Base-by-base conservation (phyloP, 768 basidiomycete species). In the Lanmaoa rubissima region DNA sequence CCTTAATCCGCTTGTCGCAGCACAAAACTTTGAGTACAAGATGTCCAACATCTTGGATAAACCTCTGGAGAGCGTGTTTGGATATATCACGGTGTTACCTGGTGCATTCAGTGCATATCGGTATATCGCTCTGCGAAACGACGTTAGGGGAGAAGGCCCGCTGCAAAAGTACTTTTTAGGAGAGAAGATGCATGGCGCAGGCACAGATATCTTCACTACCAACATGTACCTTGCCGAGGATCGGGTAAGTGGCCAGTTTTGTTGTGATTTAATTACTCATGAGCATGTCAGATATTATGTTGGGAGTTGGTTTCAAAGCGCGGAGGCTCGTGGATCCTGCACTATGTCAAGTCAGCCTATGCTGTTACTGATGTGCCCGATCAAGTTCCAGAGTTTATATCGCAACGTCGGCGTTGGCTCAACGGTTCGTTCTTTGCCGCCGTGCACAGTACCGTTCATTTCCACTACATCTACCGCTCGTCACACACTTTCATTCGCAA, bases 341-440 rank as follows among this genome's bases (percentile, higher is more conserved):
- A 98, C 76, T 99, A 95, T 66, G 95, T 97, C 74, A 95, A 97
- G 67, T 92, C 89, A 0, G 94, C 95, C 3, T 93, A 92, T 63
- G 94, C 88, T 3, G 82, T 92, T 21, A 95, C 93, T 1, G 94
- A 98, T 71, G 94, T 97, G 1, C 95, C 95, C 0, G 94, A 97
- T 67, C 87, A 92, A 83, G 86, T 96, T 17, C 92, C 96, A 0
- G 96, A 98, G 70, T 75, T 98, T 58, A 93, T 99, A 64, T 92
- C 92, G 0, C 96, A 98, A 69, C 88, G 96, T 49, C 83, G 96
- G 38, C 87, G 95, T 40, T 98, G 96, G 96, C 81, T 99, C 28
- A 98, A 98, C 71, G 94, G 96, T 14, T 95, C 93, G 4, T 98
- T 99, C 85, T 99, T 99, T 73, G 97, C 95, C 11, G 92, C 90